phyloP scores from a whole-genome alignment of 345 rosid species.

The Eucalyptus tenuipes region DNA sequence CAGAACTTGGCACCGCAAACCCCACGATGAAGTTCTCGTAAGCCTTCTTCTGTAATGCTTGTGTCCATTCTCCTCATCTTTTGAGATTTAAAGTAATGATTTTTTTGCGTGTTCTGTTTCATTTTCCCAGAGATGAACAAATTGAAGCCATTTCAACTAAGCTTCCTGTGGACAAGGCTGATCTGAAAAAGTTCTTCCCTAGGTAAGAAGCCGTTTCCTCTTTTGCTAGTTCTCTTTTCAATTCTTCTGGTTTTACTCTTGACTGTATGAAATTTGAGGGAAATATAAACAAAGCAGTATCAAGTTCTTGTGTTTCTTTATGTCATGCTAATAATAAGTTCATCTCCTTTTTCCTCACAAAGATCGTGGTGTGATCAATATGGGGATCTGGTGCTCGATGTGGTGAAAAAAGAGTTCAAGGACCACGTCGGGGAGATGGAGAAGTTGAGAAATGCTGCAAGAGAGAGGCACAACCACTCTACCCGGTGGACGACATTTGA shows the following conservation, averaged over 20 bases:
- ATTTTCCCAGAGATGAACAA: conserved; percentile 39
- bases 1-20: conserved; percentile 46
- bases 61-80: neutral
- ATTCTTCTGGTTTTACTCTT: neutral
- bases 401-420: conserved; percentile 72
- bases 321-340: neutral
- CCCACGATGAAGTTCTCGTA: conserved; percentile 54
- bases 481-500: conserved; percentile 50
- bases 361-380: conserved; percentile 66
- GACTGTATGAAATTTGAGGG: neutral
- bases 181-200: conserved; percentile 58
- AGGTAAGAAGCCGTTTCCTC: conserved; percentile 20
- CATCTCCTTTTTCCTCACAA: neutral
- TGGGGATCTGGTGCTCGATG: conserved; percentile 57
- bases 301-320: neutral
- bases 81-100: neutral
- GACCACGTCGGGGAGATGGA: conserved; percentile 67
- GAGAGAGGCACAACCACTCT: conserved; percentile 31
- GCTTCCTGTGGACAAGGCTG: conserved; percentile 64
- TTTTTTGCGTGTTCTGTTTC: neutral
- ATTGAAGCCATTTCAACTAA: conserved; percentile 74
- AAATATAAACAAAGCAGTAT: neutral
- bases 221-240: neutral
- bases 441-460: conserved; percentile 26
- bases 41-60: neutral